Evolutionary conservation across 805 yeast genomes (phyloP), one percentile per base, ranked within the genome.

Genomic region (Candida ficus): DNA sequence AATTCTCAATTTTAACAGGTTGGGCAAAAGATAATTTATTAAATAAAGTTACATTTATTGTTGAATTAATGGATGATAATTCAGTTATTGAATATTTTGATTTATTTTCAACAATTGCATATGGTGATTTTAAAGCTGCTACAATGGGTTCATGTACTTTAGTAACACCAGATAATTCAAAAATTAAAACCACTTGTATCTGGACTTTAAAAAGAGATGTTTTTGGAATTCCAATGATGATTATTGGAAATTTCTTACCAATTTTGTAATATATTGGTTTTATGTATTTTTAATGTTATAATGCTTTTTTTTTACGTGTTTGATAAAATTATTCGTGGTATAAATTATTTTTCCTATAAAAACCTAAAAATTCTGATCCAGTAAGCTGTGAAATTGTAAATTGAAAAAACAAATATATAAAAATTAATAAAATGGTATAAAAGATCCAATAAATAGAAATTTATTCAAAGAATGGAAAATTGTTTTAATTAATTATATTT

Each of bases 201-300:
- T 87, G 96, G 95, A 93, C 98, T 1, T 66, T 93, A 48, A 89
- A 90, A 57, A 70, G 97, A 58, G 98, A 91, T 58, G 95, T 91
- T 14, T 91, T 93, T 64, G 97, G 96, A 8, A 82, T 91, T 39
- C 99, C 99, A 13, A 83, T 93, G 88, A 90, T 91, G 95, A 83
- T 93, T 18, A 76, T 91, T 26, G 98, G 96, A 14, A 93, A 88
- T 57, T 91, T 91, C 58, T 67, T 91, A 52, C 98, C 97, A 0
- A 81, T 87, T 21, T 46, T 78, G 36, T 69, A 66, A 29, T 29
- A 21, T 26, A 20, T 18, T n/a, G n/a, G n/a, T n/a, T n/a, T n/a
- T n/a, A n/a, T n/a, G n/a, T n/a, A n/a, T n/a, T n/a, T n/a, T n/a
- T n/a, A n/a, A n/a, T n/a, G n/a, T n/a, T n/a, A n/a, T n/a, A n/a